Evolutionary conservation across 768 basidiomycete genomes (phyloP).

Genomic region (Candolleomyces eurysporus): DNA sequence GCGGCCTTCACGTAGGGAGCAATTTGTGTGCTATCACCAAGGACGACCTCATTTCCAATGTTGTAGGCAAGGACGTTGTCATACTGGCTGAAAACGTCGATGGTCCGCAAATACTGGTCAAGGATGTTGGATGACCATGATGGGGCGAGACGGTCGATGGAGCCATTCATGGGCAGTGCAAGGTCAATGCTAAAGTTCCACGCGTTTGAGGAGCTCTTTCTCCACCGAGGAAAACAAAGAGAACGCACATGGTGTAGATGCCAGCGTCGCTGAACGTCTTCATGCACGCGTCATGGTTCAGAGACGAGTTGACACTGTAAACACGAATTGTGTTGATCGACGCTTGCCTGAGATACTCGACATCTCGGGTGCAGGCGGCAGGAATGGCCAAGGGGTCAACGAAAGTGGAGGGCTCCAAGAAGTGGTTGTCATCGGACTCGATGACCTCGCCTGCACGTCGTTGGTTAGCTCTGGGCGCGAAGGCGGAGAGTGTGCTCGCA

Average conservation of each 20-base stretch:
- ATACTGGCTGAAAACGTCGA: conserved; percentile 79
- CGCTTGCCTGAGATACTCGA: conserved; percentile 73
- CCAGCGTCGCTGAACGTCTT: conserved; percentile 66
- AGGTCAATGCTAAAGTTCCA: conserved; percentile 69
- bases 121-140: conserved; percentile 82
- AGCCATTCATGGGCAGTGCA: conserved; percentile 81
- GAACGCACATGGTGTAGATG: conserved; percentile 84
- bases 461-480: conserved; percentile 6
- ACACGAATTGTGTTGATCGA: conserved; percentile 81
- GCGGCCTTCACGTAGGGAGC: conserved; percentile 88
- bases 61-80: conserved; percentile 90
- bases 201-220: conserved; percentile 7
- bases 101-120: conserved; percentile 74
- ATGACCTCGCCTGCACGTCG: conserved; percentile 37
- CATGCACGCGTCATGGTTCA: conserved; percentile 92
- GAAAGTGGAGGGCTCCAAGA: conserved; percentile 71
- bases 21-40: conserved; percentile 52
- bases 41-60: conserved; percentile 82
- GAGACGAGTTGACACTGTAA: conserved; percentile 80
- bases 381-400: conserved; percentile 74
- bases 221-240: conserved; percentile 1
- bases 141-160: conserved; percentile 70
- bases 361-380: conserved; percentile 70
- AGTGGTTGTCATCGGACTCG: conserved; percentile 52
- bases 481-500: background rate